Evolutionary conservation across 495 filamentous ascomycete genomes (phyloP).

Genomic region (Haplographium delicatum): DNA sequence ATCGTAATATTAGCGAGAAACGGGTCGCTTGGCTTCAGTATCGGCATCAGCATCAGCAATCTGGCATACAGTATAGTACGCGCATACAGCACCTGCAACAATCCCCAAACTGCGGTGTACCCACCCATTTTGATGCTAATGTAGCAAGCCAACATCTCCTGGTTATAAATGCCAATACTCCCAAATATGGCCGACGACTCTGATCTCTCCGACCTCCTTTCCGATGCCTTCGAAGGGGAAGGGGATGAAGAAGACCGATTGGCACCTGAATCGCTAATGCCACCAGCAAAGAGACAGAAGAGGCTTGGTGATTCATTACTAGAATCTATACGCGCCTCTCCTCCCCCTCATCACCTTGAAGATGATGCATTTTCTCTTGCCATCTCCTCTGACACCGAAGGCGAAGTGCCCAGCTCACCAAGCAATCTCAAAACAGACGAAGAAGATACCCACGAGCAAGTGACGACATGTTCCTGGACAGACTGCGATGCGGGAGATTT

Average conservation of each 20-base stretch:
- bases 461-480: conserved; percentile 85
- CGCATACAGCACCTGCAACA: too few species aligned
- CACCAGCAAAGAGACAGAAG: conserved; percentile 48
- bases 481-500: conserved; percentile 76
- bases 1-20: too few species aligned
- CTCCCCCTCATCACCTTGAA: conserved; percentile 30
- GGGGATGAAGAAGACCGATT: conserved; percentile 35
- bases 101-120: too few species aligned
- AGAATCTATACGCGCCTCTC: conserved; percentile 35
- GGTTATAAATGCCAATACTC: conserved; percentile 1
- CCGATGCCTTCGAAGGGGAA: conserved; percentile 44
- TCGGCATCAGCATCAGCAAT: too few species aligned
- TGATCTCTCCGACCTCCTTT: conserved; percentile 27
- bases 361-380: conserved; percentile 25
- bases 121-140: neutral
- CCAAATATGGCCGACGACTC: conserved; percentile 16
- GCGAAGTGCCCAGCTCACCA: conserved; percentile 72
- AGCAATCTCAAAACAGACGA: conserved; percentile 54
- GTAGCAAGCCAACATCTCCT: too few species aligned
- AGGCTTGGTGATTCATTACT: conserved; percentile 34
- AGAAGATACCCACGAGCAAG: conserved; percentile 82
- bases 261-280: conserved; percentile 34
- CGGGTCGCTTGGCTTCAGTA: too few species aligned
- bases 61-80: neutral
- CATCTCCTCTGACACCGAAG: conserved; percentile 83